phyloP scores from a whole-genome alignment of 192 early-diverging fungal species.

The Coemansia sp. region DNA sequence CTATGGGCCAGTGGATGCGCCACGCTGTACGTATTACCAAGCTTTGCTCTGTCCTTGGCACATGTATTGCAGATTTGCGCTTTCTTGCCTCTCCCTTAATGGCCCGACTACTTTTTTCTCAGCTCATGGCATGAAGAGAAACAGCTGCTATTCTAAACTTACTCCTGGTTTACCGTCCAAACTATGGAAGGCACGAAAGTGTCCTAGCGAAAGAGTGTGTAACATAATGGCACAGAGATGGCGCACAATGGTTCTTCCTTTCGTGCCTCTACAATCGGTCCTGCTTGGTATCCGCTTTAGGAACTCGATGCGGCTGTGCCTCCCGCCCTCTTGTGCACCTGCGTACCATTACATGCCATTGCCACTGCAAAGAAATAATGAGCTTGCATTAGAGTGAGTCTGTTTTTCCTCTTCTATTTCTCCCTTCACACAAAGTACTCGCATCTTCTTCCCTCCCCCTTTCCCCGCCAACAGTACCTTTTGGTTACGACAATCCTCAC shows the following conservation, averaged over 20 bases:
- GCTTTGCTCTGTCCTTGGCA: not conserved
- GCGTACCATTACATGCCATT: not conserved
- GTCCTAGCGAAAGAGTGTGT: not conserved
- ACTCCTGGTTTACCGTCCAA: too few species aligned
- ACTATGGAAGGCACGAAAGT: not conserved
- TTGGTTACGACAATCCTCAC: not conserved
- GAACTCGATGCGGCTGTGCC: not conserved
- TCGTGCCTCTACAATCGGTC: constrained; percentile 2
- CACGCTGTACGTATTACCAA: constrained; percentile 28
- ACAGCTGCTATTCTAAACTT: not conserved
- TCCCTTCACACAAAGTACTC: not conserved
- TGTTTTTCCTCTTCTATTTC: not conserved
- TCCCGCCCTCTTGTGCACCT: not conserved
- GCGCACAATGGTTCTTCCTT: not conserved
- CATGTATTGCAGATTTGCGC: not conserved
- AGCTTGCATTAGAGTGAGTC: not conserved
- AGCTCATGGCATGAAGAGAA: not conserved
- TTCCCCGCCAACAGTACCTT: not conserved
- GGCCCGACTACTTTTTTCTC: not conserved
- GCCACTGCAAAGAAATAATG: not conserved
- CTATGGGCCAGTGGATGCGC: constrained; percentile 8
- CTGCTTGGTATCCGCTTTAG: constrained; percentile 1
- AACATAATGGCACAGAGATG: not conserved
- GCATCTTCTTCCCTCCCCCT: not conserved
- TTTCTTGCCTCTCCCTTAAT: not conserved